Evolutionary conservation across 2,329 filamentous ascomycete species (phyloP).

Genomic region (Chrysosporium keratinophilum): DNA sequence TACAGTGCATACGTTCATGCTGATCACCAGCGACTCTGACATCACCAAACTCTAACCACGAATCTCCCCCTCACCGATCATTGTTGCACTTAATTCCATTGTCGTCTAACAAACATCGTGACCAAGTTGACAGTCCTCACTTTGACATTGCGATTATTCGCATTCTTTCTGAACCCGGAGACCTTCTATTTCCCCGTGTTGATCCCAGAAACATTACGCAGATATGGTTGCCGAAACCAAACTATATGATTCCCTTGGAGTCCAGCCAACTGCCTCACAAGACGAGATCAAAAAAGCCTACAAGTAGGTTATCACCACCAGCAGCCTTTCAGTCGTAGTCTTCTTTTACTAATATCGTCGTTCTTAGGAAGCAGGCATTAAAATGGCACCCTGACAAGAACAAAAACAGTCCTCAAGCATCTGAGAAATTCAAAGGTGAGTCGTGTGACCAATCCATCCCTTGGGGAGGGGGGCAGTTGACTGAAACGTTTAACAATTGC

Average conservation of each 20-base stretch:
- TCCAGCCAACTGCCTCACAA: slow-evolving; percentile 70
- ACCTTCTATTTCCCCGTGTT: not conserved
- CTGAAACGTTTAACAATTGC: slow-evolving; percentile 7
- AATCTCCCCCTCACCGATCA: not conserved
- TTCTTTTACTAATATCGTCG: slow-evolving; percentile 15
- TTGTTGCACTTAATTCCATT: not conserved
- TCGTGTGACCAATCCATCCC: not conserved
- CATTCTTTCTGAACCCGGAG: not conserved
- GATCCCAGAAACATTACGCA: slow-evolving; percentile 12
- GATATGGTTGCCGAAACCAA: slow-evolving; percentile 91
- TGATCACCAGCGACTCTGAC: slow-evolving; percentile 1
- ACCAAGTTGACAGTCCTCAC: not conserved
- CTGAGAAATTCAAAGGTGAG: slow-evolving; percentile 83
- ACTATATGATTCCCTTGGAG: slow-evolving; percentile 75
- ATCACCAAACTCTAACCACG: slow-evolving; percentile 6
- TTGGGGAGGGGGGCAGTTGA: not conserved
- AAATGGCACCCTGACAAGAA: slow-evolving; percentile 98
- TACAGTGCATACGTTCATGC: too few species aligned
- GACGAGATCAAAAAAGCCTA: slow-evolving; percentile 98
- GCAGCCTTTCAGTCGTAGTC: not conserved
- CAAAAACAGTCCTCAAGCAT: slow-evolving; percentile 72
- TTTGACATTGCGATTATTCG: not conserved
- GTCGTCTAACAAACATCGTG: not conserved
- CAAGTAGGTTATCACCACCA: slow-evolving; percentile 46
- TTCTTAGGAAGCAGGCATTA: slow-evolving; percentile 65